These are phyloP conservation scores for Trametes sanguinea DNA, from an alignment of 768 basidiomycete species.

Conservation along the genomic window DNA sequence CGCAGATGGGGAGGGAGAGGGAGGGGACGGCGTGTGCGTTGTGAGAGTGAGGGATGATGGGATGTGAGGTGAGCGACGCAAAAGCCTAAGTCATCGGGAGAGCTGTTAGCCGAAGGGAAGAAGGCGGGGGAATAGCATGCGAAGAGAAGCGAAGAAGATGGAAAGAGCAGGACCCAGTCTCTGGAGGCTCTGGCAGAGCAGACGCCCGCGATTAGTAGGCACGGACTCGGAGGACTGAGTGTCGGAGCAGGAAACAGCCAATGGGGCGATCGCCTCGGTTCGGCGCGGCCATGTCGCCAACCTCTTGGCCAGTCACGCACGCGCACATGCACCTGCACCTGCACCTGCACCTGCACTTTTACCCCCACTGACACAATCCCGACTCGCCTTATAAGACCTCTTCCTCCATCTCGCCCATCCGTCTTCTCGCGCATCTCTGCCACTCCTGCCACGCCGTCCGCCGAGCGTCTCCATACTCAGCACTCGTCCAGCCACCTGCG, in stretches of 20 bases:
- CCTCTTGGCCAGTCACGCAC: constrained; percentile 10
- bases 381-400: neutral
- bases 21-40: neutral
- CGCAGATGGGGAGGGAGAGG: neutral
- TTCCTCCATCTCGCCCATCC: neutral
- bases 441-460: no score
- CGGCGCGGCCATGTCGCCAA: constrained; percentile 18
- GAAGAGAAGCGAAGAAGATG: constrained; percentile 15
- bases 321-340: neutral
- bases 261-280: neutral
- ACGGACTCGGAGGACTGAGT: constrained; percentile 3
- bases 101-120: constrained; percentile 1
- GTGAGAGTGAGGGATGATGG: neutral
- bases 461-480: neutral
- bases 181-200: neutral
- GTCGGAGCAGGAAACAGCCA: neutral
- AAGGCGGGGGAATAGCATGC: neutral
- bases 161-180: constrained; percentile 5
- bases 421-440: neutral
- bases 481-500: neutral
- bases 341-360: constrained; percentile 1
- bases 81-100: constrained; percentile 14
- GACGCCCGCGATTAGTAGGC: constrained; percentile 4
- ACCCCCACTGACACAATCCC: constrained; percentile 7
- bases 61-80: constrained; percentile 4